These are phyloP conservation scores for Panicum hallii DNA, from an alignment of 202 grass and related monocot genomes.

Conservation along the genomic window DNA sequence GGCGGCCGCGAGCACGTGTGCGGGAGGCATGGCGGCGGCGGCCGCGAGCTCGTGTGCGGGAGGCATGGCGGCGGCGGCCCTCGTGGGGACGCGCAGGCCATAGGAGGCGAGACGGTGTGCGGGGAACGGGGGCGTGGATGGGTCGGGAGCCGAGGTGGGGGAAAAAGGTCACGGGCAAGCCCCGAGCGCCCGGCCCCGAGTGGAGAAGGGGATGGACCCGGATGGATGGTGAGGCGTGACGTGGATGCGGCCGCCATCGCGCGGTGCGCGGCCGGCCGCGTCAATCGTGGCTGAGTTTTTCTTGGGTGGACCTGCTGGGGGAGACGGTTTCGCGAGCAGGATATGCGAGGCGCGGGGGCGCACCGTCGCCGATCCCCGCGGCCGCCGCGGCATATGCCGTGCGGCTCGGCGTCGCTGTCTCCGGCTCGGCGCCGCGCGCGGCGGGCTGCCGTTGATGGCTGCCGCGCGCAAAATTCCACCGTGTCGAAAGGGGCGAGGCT, in stretches of 20 bases:
- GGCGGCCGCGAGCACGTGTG: constrained; percentile 27
- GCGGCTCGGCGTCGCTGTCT: neutral
- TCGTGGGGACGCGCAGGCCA: constrained; percentile 33
- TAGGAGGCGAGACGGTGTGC: constrained; percentile 32
- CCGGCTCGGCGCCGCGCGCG: neutral
- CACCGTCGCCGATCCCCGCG: neutral
- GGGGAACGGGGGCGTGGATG: neutral
- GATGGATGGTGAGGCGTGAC: neutral
- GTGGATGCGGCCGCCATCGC: constrained; percentile 46
- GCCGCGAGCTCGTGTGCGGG: constrained; percentile 9
- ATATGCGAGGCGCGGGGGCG: constrained; percentile 8
- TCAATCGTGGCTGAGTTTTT: neutral
- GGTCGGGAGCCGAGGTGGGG: neutral
- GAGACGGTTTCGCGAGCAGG: neutral
- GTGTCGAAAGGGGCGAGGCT: neutral
- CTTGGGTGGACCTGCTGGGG: neutral
- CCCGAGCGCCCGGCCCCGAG: too few relatives aligned
- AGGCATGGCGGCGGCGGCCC: neutral
- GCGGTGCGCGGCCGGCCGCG: neutral
- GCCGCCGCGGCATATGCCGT: neutral
- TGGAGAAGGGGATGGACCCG: neutral
- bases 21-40: constrained; percentile 11
- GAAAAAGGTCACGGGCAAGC: neutral
- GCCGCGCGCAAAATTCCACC: neutral
- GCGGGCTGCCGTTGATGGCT: neutral